phyloP scores from a whole-genome alignment of 192 early-diverging fungal genomes.

The Coemansia sp. region DNA sequence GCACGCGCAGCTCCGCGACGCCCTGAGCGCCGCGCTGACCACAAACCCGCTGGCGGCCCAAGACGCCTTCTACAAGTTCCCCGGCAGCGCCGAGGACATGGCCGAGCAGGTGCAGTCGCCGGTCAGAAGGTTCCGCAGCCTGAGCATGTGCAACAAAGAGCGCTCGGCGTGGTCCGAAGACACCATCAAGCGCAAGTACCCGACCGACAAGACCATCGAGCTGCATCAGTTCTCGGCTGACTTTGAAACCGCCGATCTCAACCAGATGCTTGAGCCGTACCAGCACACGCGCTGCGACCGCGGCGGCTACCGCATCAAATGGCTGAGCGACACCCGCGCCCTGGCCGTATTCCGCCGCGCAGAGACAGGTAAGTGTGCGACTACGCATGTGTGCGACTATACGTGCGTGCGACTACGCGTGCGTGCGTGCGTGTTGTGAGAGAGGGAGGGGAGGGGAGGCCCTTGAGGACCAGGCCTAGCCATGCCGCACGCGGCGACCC shows the following conservation, averaged over 20 bases:
- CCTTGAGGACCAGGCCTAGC: no score
- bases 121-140: conserved; percentile 43
- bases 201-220: conserved; percentile 51
- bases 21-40: conserved; percentile 38
- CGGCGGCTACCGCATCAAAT: conserved; percentile 54
- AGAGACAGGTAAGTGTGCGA: conserved; percentile 43
- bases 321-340: conserved; percentile 51
- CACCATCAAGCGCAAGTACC: conserved; percentile 51
- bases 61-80: conserved; percentile 37
- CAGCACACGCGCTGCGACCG: conserved; percentile 50
- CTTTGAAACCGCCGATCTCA: conserved; percentile 51
- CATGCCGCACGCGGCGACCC: no score
- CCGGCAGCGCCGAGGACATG: conserved; percentile 25
- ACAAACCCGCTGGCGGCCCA: conserved; percentile 41
- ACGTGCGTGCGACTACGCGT: not conserved
- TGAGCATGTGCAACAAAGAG: conserved; percentile 51
- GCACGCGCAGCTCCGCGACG: conserved; percentile 37
- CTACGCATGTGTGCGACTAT: not conserved
- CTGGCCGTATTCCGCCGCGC: conserved; percentile 51
- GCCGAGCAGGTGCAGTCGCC: conserved; percentile 30
- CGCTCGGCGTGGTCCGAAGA: conserved; percentile 47
- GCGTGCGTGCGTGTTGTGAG: no score
- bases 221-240: conserved; percentile 49
- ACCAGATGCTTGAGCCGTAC: conserved; percentile 55
- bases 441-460: no score